phyloP scores from a whole-genome alignment of 441 rosid species.

The Melastoma candidum region DNA sequence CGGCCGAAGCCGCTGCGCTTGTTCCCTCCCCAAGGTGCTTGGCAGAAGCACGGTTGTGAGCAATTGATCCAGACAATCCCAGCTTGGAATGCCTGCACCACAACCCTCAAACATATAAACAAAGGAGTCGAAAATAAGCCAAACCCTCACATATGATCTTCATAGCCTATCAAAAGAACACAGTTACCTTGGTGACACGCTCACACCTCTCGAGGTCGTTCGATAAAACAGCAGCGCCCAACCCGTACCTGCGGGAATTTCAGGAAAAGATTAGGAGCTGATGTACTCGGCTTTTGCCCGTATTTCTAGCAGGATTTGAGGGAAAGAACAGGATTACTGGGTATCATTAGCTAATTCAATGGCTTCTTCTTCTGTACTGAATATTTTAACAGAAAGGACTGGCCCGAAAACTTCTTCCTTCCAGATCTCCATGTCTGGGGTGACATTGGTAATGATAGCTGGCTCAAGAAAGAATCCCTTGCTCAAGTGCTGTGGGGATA shows the following conservation, averaged over 20 bases:
- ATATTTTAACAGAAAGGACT: conserved; percentile 80
- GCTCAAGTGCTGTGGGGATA: conserved; percentile 49
- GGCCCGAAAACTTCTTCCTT: conserved; percentile 99
- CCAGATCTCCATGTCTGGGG: conserved; percentile 92
- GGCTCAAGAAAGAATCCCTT: conserved; percentile 85
- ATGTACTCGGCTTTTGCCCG: neutral
- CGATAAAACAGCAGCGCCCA: conserved; percentile 84
- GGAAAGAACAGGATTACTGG: conserved; percentile 42
- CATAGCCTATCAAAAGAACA: conserved; percentile 7
- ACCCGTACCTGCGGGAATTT: conserved; percentile 43
- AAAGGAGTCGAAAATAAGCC: neutral
- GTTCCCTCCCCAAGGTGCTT: conserved; percentile 98
- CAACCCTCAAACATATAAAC: conserved; percentile 1
- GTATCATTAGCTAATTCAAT: conserved; percentile 87
- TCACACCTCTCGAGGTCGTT: conserved; percentile 87
- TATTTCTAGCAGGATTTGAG: neutral
- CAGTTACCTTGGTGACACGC: conserved; percentile 69
- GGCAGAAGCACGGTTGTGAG: conserved; percentile 95
- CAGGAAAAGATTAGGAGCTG: no score
- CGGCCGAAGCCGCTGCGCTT: conserved; percentile 97
- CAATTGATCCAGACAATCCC: conserved; percentile 95
- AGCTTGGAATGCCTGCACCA: conserved; percentile 60
- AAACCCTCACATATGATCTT: neutral
- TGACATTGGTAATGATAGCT: conserved; percentile 62
- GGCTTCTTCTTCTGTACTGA: conserved; percentile 86